Percentiles rank a stretch among this genome's conserved stretches.
These are phyloP conservation scores for Thelonectria discophora DNA, from an alignment of 2,329 filamentous ascomycete species.

Conservation along the genomic window DNA sequence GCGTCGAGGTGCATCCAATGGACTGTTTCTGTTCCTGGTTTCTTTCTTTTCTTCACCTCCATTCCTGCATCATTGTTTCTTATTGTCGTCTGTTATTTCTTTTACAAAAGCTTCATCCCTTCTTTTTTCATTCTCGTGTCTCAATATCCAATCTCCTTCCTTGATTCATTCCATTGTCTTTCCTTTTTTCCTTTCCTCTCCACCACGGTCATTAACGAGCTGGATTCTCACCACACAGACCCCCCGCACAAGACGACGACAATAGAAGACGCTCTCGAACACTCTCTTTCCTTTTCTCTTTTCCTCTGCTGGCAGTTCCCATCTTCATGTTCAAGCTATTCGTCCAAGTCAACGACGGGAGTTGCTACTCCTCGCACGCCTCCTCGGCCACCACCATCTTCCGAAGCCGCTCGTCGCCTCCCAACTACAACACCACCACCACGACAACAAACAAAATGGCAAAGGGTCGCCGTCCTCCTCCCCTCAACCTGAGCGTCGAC, in stretches of 20 bases:
- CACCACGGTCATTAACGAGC: conserved; percentile 13
- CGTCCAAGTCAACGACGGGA: conserved; percentile 18
- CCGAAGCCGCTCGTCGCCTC: background rate
- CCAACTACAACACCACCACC: background rate
- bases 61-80: conserved; percentile 13
- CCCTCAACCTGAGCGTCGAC: conserved; percentile 46
- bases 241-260: background rate
- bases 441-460: conserved; percentile 37
- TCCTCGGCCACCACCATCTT: conserved; percentile 7
- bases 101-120: conserved; percentile 12
- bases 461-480: conserved; percentile 44
- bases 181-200: conserved; percentile 4
- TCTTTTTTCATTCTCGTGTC: conserved; percentile 1
- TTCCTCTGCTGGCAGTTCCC: background rate
- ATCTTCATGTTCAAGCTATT: conserved; percentile 26
- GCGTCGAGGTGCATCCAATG: background rate
- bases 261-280: background rate
- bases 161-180: conserved; percentile 15
- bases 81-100: conserved; percentile 11
- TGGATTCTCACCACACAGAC: conserved; percentile 9
- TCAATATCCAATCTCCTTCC: conserved; percentile 15
- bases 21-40: background rate
- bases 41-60: background rate
- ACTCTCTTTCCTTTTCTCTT: background rate
- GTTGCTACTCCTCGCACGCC: conserved; percentile 21